Evolutionary conservation across 176 grass and related monocot genomes (phyloP), one percentile per base, ranked within the genome.

Genomic region (Coix lacrymajobi): DNA sequence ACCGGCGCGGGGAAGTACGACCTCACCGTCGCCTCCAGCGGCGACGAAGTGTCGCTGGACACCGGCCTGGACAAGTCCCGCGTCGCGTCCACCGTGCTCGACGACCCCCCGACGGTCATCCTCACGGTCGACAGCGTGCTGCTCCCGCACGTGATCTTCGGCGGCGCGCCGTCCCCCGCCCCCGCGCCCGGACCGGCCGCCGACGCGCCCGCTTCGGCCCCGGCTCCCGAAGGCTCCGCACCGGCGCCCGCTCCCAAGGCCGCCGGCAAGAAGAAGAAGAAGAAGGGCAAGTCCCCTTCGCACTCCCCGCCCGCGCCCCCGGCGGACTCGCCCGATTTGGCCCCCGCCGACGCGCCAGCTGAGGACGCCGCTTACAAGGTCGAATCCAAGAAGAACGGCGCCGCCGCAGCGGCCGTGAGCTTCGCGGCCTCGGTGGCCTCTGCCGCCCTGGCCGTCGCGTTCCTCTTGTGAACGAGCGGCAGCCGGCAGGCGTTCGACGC

Each of bases 51-150:
- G 14, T 90, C 93, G 0, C 86, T 99, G 11, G 85, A 92, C 81
- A 96, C 96, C 34, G 93, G 96, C 17, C 78, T 92, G 14, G 96
- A 92, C 91, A 90, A 73, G 69, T 96, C 89, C n/a, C 92, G 96
- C 66, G 79, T 98, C 76, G 96, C 93, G 28, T 92, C 88, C 43
- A 98, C 96, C 9, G 80, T 96, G 56, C 79, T 99, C 32, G 96
- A 99, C 79, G 85, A 90, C 83, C 85, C 96, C 33, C 96, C 96
- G 0, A 72, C 76, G 33, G 83, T 81, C 81, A 70, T 99, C 76
- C 92, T 92, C 85, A 96, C 96, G 43, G 93, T 99, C 4, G 93
- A 96, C 46, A 92, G 46, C 49, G 44, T 99, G 31, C 77, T 99
- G 58, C 80, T 99, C 33, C 96, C 93, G 5, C 39, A 3, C 2